These are phyloP conservation scores for Boletales sp. DNA, from an alignment of 768 basidiomycete genomes.

Conservation along the genomic window DNA sequence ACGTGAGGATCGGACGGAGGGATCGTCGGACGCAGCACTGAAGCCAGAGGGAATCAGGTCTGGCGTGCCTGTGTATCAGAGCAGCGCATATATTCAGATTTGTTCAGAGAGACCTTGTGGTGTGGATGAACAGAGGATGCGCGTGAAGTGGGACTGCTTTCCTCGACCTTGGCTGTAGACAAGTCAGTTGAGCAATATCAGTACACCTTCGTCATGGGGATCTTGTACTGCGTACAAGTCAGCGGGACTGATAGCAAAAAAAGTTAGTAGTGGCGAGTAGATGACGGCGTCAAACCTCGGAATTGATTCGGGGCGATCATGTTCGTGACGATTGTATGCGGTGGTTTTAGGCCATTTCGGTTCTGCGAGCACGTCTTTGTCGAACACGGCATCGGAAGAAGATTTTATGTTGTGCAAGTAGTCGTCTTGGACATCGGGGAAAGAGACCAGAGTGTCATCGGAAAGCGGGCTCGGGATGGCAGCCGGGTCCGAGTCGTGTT, in stretches of 20 bases:
- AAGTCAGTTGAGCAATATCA: not conserved
- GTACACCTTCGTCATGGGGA: not conserved
- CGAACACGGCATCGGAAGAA: slow-evolving; percentile 23
- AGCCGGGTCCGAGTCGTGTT: slow-evolving; percentile 2
- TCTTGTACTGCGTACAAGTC: not conserved
- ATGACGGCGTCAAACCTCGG: slow-evolving; percentile 16
- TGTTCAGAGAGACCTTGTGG: slow-evolving; percentile 14
- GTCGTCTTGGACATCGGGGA: not conserved
- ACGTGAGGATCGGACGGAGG: not conserved
- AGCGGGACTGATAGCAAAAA: slow-evolving; percentile 5
- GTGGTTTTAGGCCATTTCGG: not conserved
- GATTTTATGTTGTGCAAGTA: slow-evolving; percentile 8
- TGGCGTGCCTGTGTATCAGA: slow-evolving; percentile 16
- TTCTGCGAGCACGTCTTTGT: slow-evolving; percentile 1
- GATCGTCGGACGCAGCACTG: not conserved
- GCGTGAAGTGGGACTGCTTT: slow-evolving; percentile 12
- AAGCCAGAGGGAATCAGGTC: slow-evolving; percentile 3
- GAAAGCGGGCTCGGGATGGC: slow-evolving; percentile 11
- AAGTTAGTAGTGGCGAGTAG: slow-evolving; percentile 10
- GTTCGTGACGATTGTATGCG: slow-evolving; percentile 14
- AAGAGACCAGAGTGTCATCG: slow-evolving; percentile 22
- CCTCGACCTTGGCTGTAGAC: slow-evolving; percentile 19
- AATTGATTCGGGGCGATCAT: not conserved
- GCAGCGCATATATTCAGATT: slow-evolving; percentile 15
- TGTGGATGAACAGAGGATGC: slow-evolving; percentile 18